A percentile compares a stretch with the other conserved stretches of the same genome.
phyloP scores from a whole-genome alignment of 805 yeast species.

The Yarrowia bubula region DNA sequence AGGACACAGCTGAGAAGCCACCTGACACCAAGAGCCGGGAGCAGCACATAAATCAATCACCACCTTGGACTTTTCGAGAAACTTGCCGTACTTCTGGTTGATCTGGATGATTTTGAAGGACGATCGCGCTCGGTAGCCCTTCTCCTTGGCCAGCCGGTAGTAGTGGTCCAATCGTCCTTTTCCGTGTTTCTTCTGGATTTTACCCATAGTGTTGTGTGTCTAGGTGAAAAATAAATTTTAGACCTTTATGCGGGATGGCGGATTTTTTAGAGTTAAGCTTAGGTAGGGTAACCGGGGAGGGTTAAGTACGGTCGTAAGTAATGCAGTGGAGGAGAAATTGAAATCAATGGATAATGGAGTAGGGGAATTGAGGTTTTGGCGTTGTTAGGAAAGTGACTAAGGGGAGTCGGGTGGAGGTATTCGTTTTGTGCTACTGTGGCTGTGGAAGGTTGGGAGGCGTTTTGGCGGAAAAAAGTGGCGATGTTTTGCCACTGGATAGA shows the following conservation, averaged over 20 bases:
- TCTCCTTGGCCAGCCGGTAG: slow-evolving; percentile 94
- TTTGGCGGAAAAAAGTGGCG: too few species aligned
- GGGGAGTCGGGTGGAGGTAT: too few species aligned
- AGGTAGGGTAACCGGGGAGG: not conserved
- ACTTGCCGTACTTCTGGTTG: slow-evolving; percentile 95
- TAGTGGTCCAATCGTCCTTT: slow-evolving; percentile 99
- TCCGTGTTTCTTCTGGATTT: slow-evolving; percentile 88
- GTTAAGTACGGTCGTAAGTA: not conserved
- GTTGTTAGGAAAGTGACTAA: not conserved
- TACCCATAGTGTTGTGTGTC: slow-evolving; percentile 58
- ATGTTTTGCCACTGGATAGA: too few species aligned
- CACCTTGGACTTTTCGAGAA: slow-evolving; percentile 88
- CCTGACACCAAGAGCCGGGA: slow-evolving; percentile 99
- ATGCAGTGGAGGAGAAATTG: not conserved
- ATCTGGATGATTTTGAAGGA: slow-evolving; percentile 93
- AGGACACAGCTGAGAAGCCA: slow-evolving; percentile 91
- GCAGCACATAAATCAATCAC: slow-evolving; percentile 98
- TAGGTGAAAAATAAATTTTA: not conserved
- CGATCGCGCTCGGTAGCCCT: slow-evolving; percentile 98
- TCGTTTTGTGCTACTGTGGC: too few species aligned
- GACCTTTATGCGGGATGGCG: not conserved
- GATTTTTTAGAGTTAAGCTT: not conserved
- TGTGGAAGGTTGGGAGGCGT: too few species aligned
- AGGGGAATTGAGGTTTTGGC: too few species aligned
- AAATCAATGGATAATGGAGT: not conserved